Conservation (phyloP, 2,329 filamentous ascomycete species). For the Phoma sp. region DNA sequence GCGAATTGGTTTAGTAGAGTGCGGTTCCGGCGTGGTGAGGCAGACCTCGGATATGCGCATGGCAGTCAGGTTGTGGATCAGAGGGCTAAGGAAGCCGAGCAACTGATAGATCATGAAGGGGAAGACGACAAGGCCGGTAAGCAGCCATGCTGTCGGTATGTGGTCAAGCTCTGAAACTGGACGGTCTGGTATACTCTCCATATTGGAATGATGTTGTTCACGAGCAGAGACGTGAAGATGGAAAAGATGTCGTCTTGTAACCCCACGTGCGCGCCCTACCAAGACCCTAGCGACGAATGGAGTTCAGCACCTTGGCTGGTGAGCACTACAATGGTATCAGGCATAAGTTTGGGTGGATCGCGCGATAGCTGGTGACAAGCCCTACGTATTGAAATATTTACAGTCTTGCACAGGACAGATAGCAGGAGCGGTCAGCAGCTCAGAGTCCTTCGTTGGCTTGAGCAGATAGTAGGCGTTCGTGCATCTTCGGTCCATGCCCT, state of each 20-base stretch:
- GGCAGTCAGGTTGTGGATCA: conserved; percentile 28
- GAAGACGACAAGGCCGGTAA: conserved; percentile 29
- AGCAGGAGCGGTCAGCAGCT: no score
- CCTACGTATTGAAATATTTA: no score
- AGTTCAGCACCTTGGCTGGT: not conserved
- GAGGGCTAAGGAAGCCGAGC: conserved; percentile 29
- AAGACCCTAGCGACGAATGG: conserved; percentile 10
- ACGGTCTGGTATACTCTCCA: conserved; percentile 13
- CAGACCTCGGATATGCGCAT: conserved; percentile 46
- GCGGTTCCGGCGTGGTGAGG: not conserved
- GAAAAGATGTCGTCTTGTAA: conserved; percentile 15
- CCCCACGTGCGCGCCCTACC: conserved; percentile 18
- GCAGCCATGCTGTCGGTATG: conserved; percentile 28
- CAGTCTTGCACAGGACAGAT: no score
- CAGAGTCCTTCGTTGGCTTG: no score
- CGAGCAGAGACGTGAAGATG: conserved; percentile 1
- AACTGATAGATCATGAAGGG: conserved; percentile 28
- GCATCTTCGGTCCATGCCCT: no score
- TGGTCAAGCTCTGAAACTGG: conserved; percentile 26
- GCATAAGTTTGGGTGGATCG: no score
- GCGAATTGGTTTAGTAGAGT: conserved; percentile 1
- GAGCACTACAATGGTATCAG: not conserved
- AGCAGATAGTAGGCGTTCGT: no score
- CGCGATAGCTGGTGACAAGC: no score
- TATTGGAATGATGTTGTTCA: conserved; percentile 11